Percentiles rank a stretch among this genome's conserved stretches.
phyloP scores from a whole-genome alignment of 2,329 filamentous ascomycete genomes.

The Fusarium sp. region DNA sequence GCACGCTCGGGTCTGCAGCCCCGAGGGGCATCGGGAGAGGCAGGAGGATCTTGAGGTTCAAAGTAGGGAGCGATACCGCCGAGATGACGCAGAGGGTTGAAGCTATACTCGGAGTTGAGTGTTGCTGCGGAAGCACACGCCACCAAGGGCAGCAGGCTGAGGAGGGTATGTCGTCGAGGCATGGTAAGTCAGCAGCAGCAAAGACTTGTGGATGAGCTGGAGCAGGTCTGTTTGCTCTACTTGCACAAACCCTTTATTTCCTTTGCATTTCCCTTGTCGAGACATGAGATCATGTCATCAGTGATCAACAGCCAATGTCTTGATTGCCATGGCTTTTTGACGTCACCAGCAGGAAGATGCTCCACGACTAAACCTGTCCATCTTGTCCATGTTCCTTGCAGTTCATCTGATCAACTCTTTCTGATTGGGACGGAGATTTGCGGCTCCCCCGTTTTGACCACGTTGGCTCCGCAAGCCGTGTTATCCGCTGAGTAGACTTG shows the following conservation, averaged over 20 bases:
- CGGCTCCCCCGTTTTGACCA: conserved; percentile 17
- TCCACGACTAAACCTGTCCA: conserved; percentile 24
- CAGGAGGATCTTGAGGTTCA: conserved; percentile 59
- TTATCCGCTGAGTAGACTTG: conserved; percentile 31
- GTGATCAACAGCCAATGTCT: neutral
- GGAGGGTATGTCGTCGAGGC: conserved; percentile 20
- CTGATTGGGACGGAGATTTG: conserved; percentile 37
- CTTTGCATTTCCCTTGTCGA: neutral
- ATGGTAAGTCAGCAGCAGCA: conserved; percentile 3
- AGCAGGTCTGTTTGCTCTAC: neutral
- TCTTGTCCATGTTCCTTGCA: conserved; percentile 24
- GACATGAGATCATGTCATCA: conserved; percentile 37
- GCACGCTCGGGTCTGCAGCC: conserved; percentile 61
- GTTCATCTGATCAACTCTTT: neutral
- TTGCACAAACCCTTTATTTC: conserved; percentile 3
- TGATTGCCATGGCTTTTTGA: conserved; percentile 16
- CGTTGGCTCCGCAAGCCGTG: conserved; percentile 19
- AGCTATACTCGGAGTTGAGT: conserved; percentile 58
- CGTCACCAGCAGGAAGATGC: conserved; percentile 24
- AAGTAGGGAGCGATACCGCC: conserved; percentile 67
- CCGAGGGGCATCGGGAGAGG: conserved; percentile 51
- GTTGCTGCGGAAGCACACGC: conserved; percentile 28
- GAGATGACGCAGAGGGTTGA: conserved; percentile 64
- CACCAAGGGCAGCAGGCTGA: conserved; percentile 18
- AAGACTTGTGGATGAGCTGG: neutral